Evolutionary conservation across 768 basidiomycete species (phyloP).

Genomic region (Mycena olivaceomarginata): DNA sequence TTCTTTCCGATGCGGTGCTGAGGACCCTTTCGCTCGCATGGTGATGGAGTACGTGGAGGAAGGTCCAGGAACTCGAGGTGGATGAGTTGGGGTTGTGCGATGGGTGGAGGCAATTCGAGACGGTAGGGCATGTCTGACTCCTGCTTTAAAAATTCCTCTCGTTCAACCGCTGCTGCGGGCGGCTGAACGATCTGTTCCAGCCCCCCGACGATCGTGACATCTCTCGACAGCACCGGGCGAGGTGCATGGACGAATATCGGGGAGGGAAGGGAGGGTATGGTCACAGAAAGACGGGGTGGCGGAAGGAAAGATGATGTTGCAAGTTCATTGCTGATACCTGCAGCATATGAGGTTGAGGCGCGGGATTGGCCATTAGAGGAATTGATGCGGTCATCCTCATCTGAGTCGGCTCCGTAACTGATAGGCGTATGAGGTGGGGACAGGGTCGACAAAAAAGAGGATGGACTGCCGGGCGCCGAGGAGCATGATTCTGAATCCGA

Average conservation of each 20-base stretch:
- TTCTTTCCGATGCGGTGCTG: constrained; percentile 17
- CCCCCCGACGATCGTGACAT: background rate
- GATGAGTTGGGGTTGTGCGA: background rate
- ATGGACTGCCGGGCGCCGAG: constrained; percentile 25
- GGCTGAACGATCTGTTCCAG: constrained; percentile 15
- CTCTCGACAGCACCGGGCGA: background rate
- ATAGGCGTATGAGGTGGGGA: constrained; percentile 29
- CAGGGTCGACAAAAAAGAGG: constrained; percentile 13
- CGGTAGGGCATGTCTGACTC: background rate
- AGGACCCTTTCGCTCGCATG: background rate
- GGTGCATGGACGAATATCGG: constrained; percentile 14
- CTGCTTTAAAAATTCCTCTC: background rate
- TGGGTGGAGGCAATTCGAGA: background rate
- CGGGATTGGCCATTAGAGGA: background rate
- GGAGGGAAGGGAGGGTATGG: background rate
- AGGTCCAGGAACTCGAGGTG: background rate
- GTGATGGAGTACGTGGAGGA: background rate
- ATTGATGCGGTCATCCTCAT: background rate
- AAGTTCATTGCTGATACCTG: background rate
- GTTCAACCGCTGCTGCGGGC: background rate
- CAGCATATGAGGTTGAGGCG: background rate
- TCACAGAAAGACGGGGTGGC: background rate
- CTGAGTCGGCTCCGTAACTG: constrained; percentile 14
- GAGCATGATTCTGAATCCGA: constrained; percentile 29
- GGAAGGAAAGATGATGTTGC: background rate